Evolutionary conservation across 2,329 filamentous ascomycete species (phyloP), one percentile per base, ranked within the genome.

Genomic region (Pseudocercospora crystallina): DNA sequence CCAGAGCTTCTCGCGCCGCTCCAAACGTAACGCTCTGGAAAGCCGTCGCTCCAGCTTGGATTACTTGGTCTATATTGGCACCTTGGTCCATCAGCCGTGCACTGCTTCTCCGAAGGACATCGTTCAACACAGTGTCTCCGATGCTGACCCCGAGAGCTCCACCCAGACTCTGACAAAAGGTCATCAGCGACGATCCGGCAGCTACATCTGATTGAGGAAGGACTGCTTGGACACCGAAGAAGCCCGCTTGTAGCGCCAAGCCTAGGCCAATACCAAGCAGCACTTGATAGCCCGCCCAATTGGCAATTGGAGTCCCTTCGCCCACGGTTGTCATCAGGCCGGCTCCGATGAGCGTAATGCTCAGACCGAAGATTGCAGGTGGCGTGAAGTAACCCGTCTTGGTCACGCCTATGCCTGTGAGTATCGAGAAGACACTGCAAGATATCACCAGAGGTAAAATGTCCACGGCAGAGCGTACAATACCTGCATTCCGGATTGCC

Each of bases 251-350:
- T 32, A 76, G 65, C n/a, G 62, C 64, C 8, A 73, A 51, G 2
- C 77, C 77, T 7, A 75, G 62, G 1, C 76, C 75, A 14, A 42
- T 62, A 17, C 76, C 77, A 3, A 69, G 54, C 3, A 80, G 53
- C 5, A 75, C 64, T 45, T 80, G 74, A 60, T 73, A 79, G 8
- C 76, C 76, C 13, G 78, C 71, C 76, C 76, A 80, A 26, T 67
- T 64, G 4, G 58, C 64, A 0, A 65, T 61, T 0, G 68, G 56
- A 2, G 76, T 71, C 36, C 58, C 54, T 1, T 69, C 56, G n/a
- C 68, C 63, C 4, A 75, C 65, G 0, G 71, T 75, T 40, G 68
- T 74, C 14, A 79, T 54, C 4, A 79, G 64, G 3, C 76, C 76
- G 17, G 63, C 69, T 30, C 75, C 75, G 42, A 77, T 69, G 14